These are phyloP conservation scores for Umbellularia californica DNA, from an alignment of 164 flowering plant species.

Conservation along the genomic window DNA sequence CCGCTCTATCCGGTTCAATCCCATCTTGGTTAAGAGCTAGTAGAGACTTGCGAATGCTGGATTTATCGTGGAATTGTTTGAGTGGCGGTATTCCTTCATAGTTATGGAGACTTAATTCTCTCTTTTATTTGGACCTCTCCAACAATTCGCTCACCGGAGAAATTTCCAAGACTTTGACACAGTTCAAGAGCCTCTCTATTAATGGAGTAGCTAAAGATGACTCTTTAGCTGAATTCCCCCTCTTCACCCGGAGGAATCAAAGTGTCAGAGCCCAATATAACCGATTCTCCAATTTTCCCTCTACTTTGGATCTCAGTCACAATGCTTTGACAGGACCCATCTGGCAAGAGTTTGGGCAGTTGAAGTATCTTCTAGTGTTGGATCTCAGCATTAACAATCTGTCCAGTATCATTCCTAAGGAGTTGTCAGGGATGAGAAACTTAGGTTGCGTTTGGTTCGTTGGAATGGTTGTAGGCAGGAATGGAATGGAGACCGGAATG, in stretches of 20 bases:
- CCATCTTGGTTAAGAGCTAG: conserved; percentile 59
- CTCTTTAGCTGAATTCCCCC: conserved; percentile 1
- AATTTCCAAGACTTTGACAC: conserved; percentile 21
- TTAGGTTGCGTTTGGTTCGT: too few species aligned
- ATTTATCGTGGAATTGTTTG: conserved; percentile 78
- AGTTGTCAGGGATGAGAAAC: conserved; percentile 17
- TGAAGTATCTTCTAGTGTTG: conserved; percentile 16
- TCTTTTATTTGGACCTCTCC: conserved; percentile 28
- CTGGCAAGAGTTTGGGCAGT: conserved; percentile 19
- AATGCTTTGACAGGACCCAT: conserved; percentile 20
- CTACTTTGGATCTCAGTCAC: conserved; percentile 15
- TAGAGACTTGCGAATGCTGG: conserved; percentile 54
- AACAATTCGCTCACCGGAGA: conserved; percentile 23
- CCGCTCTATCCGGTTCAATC: conserved; percentile 57
- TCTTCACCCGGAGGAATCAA: conserved; percentile 10
- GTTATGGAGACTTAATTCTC: conserved; percentile 19
- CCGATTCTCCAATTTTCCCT: conserved; percentile 14
- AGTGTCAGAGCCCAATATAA: conserved; percentile 6
- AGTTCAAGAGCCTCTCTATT: conserved; percentile 13
- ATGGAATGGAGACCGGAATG: too few species aligned
- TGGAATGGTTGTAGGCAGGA: too few species aligned
- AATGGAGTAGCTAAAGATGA: neutral
- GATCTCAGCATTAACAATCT: conserved; percentile 17
- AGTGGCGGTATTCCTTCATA: conserved; percentile 43
- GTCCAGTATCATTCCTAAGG: conserved; percentile 11